Evolutionary conservation across 2,329 filamentous ascomycete genomes (phyloP).

Genomic region (Myriangium duriaei): DNA sequence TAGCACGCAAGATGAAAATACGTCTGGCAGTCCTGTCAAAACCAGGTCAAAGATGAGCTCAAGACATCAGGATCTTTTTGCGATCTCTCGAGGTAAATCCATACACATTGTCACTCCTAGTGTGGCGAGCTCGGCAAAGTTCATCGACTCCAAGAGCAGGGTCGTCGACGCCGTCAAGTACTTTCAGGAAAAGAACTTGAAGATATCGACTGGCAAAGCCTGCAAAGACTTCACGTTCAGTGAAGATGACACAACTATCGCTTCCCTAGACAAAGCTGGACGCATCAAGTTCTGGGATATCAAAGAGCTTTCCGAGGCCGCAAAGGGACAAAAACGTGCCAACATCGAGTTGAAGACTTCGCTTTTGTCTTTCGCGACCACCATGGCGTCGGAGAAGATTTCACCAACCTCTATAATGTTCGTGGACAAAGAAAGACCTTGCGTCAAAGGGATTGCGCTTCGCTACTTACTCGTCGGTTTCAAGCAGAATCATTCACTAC

Average conservation of each 20-base stretch:
- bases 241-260: slow-evolving; percentile 87
- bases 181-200: slow-evolving; percentile 72
- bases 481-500: slow-evolving; percentile 97
- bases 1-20: slow-evolving; percentile 74
- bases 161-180: slow-evolving; percentile 78
- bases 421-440: slow-evolving; percentile 90
- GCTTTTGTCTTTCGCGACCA: slow-evolving; percentile 74
- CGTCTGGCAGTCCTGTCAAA: slow-evolving; percentile 85
- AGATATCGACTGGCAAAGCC: slow-evolving; percentile 93
- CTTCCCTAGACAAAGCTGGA: slow-evolving; percentile 92
- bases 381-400: slow-evolving; percentile 78
- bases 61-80: slow-evolving; percentile 84
- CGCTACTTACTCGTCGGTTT: slow-evolving; percentile 95
- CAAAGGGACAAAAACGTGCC: slow-evolving; percentile 30
- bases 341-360: slow-evolving; percentile 73
- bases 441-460: slow-evolving; percentile 76
- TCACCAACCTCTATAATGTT: slow-evolving; percentile 95
- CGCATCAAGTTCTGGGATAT: slow-evolving; percentile 98
- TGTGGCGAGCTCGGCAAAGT: slow-evolving; percentile 39
- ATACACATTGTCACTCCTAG: slow-evolving; percentile 72
- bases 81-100: slow-evolving; percentile 86
- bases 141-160: slow-evolving; percentile 39
- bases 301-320: slow-evolving; percentile 52
- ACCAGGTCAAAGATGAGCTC: slow-evolving; percentile 85
- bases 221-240: slow-evolving; percentile 98